These are phyloP conservation scores for Morella rubra DNA, from an alignment of 306 rosid genomes.

Conservation along the genomic window DNA sequence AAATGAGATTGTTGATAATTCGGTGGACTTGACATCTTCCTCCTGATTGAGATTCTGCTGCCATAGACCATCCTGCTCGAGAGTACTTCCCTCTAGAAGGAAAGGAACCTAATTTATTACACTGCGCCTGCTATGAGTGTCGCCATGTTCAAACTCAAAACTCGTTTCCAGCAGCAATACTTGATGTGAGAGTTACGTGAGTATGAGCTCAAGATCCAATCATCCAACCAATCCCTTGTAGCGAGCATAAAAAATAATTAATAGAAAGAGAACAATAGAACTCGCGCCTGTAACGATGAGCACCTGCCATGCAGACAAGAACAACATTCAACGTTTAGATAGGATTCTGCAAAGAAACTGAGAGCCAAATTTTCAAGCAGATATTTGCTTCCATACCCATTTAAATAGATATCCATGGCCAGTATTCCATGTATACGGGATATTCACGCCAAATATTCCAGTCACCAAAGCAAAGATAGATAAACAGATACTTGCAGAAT, in stretches of 20 bases:
- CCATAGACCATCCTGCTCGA: not conserved
- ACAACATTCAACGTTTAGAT: not conserved
- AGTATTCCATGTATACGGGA: slow-evolving; percentile 55
- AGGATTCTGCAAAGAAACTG: slow-evolving; percentile 4
- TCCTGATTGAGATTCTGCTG: not conserved
- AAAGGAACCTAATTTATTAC: slow-evolving; percentile 6
- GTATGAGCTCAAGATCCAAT: slow-evolving; percentile 46
- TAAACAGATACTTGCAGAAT: slow-evolving; percentile 54
- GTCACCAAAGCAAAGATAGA: slow-evolving; percentile 56
- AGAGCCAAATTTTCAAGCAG: not conserved
- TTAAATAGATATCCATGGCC: slow-evolving; percentile 57
- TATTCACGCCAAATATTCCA: slow-evolving; percentile 69
- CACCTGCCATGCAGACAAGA: slow-evolving; percentile 48
- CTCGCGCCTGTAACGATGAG: slow-evolving; percentile 33
- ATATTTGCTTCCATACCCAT: slow-evolving; percentile 54
- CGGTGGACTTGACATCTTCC: not conserved
- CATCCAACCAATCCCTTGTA: slow-evolving; percentile 64
- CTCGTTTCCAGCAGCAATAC: slow-evolving; percentile 13
- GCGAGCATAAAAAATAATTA: slow-evolving; percentile 53
- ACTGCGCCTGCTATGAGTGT: not conserved
- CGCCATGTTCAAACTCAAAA: not conserved
- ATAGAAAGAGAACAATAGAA: slow-evolving; percentile 31
- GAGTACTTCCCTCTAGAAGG: not conserved
- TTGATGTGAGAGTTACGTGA: not conserved
- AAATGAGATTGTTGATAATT: not conserved